Evolutionary conservation across 495 filamentous ascomycete genomes (phyloP).

Genomic region (Chaetomidium leptoderma): DNA sequence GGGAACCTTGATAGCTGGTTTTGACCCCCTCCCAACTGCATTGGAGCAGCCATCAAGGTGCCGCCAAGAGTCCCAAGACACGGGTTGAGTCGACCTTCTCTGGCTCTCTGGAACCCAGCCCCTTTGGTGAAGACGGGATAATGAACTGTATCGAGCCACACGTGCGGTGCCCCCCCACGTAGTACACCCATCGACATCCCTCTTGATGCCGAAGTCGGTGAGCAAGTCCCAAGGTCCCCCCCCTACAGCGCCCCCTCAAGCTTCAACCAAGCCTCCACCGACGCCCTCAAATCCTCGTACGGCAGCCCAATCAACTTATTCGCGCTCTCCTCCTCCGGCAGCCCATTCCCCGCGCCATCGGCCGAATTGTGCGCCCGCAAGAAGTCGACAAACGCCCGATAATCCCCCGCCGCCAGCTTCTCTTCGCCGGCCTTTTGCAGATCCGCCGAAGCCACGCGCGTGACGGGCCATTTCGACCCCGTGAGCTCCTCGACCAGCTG

Average conservation of each 20-base stretch:
- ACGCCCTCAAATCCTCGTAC: slow-evolving; percentile 26
- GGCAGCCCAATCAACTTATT: slow-evolving; percentile 23
- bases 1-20: slow-evolving; percentile 8
- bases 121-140: no score
- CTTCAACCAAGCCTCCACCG: slow-evolving; percentile 20
- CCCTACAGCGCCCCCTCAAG: slow-evolving; percentile 3
- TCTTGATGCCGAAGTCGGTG: no score
- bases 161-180: no score
- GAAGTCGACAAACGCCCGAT: slow-evolving; percentile 42
- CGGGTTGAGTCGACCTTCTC: no score
- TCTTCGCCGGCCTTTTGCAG: slow-evolving; percentile 42
- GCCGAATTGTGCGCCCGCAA: slow-evolving; percentile 31
- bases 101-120: no score
- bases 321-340: slow-evolving; percentile 30
- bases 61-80: background rate
- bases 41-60: slow-evolving; percentile 2
- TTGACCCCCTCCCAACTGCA: background rate
- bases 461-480: slow-evolving; percentile 40
- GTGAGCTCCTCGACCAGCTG: slow-evolving; percentile 46
- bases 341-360: slow-evolving; percentile 46
- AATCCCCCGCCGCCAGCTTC: slow-evolving; percentile 42
- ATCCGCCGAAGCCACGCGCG: slow-evolving; percentile 36
- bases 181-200: no score
- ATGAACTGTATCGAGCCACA: no score
- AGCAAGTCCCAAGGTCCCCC: no score